A percentile compares a stretch with the other conserved stretches of the same genome.
phyloP scores from a whole-genome alignment of 2,329 filamentous ascomycete genomes.

The Chalara sp. region DNA sequence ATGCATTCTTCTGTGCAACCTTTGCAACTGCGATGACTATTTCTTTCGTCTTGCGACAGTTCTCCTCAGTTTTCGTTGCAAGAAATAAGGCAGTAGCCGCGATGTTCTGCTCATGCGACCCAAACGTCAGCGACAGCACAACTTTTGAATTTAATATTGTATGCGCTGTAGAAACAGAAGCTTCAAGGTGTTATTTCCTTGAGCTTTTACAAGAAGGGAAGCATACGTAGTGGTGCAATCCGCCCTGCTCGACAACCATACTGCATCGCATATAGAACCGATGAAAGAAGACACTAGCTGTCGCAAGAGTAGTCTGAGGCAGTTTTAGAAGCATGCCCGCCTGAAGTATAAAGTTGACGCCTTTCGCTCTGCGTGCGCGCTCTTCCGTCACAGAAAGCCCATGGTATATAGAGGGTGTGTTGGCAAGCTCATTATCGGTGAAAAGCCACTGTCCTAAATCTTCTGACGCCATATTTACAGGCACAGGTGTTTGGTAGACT shows the following conservation, averaged over 20 bases:
- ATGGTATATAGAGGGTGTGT: conserved; percentile 78
- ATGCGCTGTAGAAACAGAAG: too few species aligned
- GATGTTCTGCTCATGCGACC: conserved; percentile 50
- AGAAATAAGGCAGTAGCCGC: conserved; percentile 89
- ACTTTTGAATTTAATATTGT: too few species aligned
- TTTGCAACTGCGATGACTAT: conserved; percentile 90
- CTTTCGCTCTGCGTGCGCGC: conserved; percentile 75
- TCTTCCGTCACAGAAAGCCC: conserved; percentile 75
- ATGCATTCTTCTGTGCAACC: conserved; percentile 89
- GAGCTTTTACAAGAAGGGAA: conserved; percentile 1
- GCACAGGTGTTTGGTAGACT: not conserved
- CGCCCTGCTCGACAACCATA: conserved; percentile 67
- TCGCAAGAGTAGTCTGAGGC: conserved; percentile 85
- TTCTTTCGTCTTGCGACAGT: conserved; percentile 91
- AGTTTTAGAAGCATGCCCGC: conserved; percentile 88
- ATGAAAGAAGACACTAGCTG: conserved; percentile 91
- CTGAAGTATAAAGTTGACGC: conserved; percentile 93
- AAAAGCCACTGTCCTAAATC: conserved; percentile 75
- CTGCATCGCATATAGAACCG: conserved; percentile 89
- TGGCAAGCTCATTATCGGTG: conserved; percentile 71
- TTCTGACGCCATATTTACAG: conserved; percentile 30
- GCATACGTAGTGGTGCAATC: conserved; percentile 84
- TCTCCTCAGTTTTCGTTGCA: conserved; percentile 95
- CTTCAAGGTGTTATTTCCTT: not conserved
- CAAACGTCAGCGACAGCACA: conserved; percentile 4